Evolutionary conservation across 305 asterid species (phyloP).

Genomic region (Euphrasia arctica): DNA sequence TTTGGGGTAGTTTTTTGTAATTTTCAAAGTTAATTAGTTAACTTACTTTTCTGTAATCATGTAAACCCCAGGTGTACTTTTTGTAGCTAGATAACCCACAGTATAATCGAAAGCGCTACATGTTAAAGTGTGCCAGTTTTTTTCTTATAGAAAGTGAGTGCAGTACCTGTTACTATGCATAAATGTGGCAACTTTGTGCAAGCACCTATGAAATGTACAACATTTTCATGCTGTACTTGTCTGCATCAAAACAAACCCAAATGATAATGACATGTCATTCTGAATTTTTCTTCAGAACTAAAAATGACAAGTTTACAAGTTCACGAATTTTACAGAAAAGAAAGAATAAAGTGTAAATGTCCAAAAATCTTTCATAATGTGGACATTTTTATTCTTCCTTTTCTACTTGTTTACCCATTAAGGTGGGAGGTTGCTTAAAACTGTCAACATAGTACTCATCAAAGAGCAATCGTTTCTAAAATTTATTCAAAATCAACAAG

Average conservation of each 20-base stretch:
- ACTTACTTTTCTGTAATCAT: not conserved
- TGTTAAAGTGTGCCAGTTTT: conserved; percentile 21
- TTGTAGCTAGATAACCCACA: not conserved
- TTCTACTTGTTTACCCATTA: not conserved
- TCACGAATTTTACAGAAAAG: too few relatives aligned
- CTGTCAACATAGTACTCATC: not conserved
- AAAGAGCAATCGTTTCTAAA: not conserved
- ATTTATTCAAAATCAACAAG: not conserved
- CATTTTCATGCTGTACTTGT: conserved; percentile 77
- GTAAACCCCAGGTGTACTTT: not conserved
- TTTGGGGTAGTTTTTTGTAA: not conserved
- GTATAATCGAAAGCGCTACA: conserved; percentile 9
- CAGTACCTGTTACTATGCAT: conserved; percentile 79
- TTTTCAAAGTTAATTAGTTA: not conserved
- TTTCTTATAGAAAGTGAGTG: conserved; percentile 26
- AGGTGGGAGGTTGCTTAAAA: not conserved
- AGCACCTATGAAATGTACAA: conserved; percentile 85
- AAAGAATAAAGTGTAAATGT: too few relatives aligned
- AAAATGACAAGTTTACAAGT: too few relatives aligned
- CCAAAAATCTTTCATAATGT: not conserved
- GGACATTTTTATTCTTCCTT: not conserved
- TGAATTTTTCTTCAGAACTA: too few relatives aligned
- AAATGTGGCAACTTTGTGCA: conserved; percentile 72
- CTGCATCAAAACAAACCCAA: conserved; percentile 52
- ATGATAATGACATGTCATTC: not conserved